Evolutionary conservation across 225 moss, liverwort and hornwort species (phyloP), one percentile per base, ranked within the genome.

Genomic region (Lunularia cruciata): DNA sequence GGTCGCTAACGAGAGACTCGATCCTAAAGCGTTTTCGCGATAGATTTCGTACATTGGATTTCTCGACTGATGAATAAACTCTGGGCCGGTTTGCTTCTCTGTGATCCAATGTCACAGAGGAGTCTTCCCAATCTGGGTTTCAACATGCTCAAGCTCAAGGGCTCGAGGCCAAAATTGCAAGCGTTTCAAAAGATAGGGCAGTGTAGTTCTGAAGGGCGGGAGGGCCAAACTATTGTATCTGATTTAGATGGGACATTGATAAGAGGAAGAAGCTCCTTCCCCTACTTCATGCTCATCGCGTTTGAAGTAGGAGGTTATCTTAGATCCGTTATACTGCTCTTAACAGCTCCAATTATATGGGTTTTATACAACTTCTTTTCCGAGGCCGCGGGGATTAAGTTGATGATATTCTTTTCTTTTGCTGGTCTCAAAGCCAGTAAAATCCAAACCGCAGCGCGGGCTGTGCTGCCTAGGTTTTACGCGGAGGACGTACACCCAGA

Each of bases 201-300:
- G 43, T 80, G 80, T 23, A 72, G 72, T 14, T 75, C 75, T 13
- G 51, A 68, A 47, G 72, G 78, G 9, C 51, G 82, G 52, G 75
- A 51, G 38, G 60, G 45, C 67, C 66, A 82, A 31, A 82, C 70
- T 0, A 67, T 82, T 2, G 82, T 82, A 13, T 78, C 82, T n/a
- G 82, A 82, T 54, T 60, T 82, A 7, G 82, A 82, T 72, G 82
- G 82, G 33, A 82, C 82, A 4, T 60, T 82, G 12, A 27, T 78
- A 52, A 59, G 78, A 26, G 77, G 71, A 42, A 65, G 71, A 6
- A 78, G 78, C 58, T 78, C 77, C 0, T 82, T 82, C 60, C 82
- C 82, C 7, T 82, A 82, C 28, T 82, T 78, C 66, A 78, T 82
- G 82, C 82, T 82, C 52, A 62, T 82, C 19, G 82, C 82, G 13